Evolutionary conservation across 805 yeast genomes (phyloP), one percentile per base, ranked within the genome.

Genomic region (Blastobotrys americana): DNA sequence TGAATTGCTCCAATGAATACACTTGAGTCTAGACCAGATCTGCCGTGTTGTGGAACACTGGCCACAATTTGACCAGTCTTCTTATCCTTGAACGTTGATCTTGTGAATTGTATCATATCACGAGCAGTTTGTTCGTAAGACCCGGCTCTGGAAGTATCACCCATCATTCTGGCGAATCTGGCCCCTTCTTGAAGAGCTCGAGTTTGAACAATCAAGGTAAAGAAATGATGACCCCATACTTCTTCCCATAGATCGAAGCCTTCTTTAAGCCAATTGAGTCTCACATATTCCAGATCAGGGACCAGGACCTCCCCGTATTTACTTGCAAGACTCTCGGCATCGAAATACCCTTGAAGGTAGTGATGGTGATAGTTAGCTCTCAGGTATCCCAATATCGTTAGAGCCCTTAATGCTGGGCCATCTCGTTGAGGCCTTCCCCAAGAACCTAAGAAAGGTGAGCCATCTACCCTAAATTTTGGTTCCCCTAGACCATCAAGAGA

Each of bases 341-440:
- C 56, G 2, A 52, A 45, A 23, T 62, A 54, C 2, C 46, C 50
- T 50, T 57, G 8, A 39, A 47, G 18, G 17, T 63, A 60, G 20
- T 61, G 56, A 4, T 62, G 53, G 47, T 80, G 61, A 2, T 72
- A 53, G 18, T 67, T 63, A 8, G 31, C 31, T 25, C 31, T 25
- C 47, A 84, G 53, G 58, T 77, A 84, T 49, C 73, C 73, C 33
- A 76, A 61, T 18, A 81, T 70, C 1, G 95, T 73, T 45, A 82
- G 72, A 8, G 80, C 72, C 55, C 97, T 72, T 46, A 90, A 69
- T 1, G 94, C 89, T 0, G 97, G 96, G 0, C 97, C 97, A 61
- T 90, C 97, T 48, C 87, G 74, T 64, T 90, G 97, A 1, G 97
- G 97, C 54, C 97, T 71, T 2, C 97, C 97, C 97, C 97, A 90